A percentile compares a stretch with the other conserved stretches of the same genome.
phyloP scores from a whole-genome alignment of 257 asterid genomes.

The Solanum gandarillasii region DNA sequence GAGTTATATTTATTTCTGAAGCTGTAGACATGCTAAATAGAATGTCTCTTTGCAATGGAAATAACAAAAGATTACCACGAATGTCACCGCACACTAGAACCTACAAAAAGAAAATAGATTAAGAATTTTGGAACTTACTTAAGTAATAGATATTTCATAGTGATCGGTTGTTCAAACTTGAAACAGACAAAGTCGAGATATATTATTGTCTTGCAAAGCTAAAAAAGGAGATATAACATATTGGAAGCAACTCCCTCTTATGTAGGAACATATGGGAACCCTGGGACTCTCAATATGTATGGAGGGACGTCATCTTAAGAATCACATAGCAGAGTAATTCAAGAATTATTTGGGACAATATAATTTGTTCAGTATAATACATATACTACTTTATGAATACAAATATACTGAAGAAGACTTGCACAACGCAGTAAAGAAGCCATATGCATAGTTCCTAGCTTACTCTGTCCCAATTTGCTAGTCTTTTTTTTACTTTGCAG shows the following conservation, averaged over 20 bases:
- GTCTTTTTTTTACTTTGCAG: not conserved
- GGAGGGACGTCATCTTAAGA: not conserved
- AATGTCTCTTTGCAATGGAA: slow-evolving; percentile 42
- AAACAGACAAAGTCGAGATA: not conserved
- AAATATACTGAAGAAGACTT: not conserved
- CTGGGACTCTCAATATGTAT: not conserved
- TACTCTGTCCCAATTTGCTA: not conserved
- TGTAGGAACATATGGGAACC: not conserved
- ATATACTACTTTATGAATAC: not conserved
- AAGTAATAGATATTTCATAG: not conserved
- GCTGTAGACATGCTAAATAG: slow-evolving; percentile 26
- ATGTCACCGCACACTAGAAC: slow-evolving; percentile 87
- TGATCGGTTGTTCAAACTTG: not conserved
- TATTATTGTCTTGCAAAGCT: not conserved
- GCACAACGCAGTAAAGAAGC: not conserved
- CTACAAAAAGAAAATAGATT: slow-evolving; percentile 35
- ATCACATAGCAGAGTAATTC: not conserved
- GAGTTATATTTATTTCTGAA: slow-evolving; percentile 40
- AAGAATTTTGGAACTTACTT: not conserved
- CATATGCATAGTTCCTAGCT: not conserved
- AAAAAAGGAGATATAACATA: not conserved
- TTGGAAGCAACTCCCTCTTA: not conserved
- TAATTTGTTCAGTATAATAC: not conserved
- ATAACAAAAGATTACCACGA: slow-evolving; percentile 81
- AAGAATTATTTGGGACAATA: not conserved